Percentiles rank a stretch among this genome's conserved stretches.
Conservation (phyloP, 805 yeast genomes). For the Ogataea salicorniae region DNA sequence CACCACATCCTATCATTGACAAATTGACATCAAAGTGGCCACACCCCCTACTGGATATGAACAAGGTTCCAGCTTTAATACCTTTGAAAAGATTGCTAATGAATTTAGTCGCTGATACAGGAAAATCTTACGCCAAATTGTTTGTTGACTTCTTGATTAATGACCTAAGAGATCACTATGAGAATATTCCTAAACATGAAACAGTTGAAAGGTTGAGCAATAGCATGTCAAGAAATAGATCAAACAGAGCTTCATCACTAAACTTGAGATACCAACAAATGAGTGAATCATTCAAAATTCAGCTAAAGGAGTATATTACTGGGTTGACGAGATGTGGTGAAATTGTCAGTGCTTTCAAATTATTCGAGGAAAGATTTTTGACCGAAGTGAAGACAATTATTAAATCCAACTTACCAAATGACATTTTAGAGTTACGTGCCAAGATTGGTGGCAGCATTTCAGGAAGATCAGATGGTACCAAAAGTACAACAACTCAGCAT, state of each 20-base stretch:
- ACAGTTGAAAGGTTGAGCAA: conserved; percentile 45
- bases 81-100: conserved; percentile 48
- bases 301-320: conserved; percentile 42
- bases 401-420: conserved; percentile 56
- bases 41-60: conserved; percentile 36
- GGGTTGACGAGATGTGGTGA: conserved; percentile 61
- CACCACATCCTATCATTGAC: conserved; percentile 24
- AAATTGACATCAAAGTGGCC: conserved; percentile 39
- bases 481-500: conserved; percentile 21
- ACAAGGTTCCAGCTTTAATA: conserved; percentile 44
- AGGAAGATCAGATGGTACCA: conserved; percentile 25
- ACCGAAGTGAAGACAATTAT: conserved; percentile 71
- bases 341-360: conserved; percentile 52
- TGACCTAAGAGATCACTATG: conserved; percentile 59
- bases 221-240: conserved; percentile 10
- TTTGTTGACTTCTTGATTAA: conserved; percentile 51
- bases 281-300: conserved; percentile 32
- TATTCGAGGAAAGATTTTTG: conserved; percentile 64
- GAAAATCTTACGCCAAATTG: conserved; percentile 56
- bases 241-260: conserved; percentile 1
- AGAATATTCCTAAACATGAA: conserved; percentile 38
- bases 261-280: conserved; percentile 7
- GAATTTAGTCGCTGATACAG: conserved; percentile 57
- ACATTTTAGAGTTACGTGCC: conserved; percentile 15
- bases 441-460: conserved; percentile 14